Evolutionary conservation across 768 basidiomycete species (phyloP).

Genomic region (Hebeloma cylindrosporum): DNA sequence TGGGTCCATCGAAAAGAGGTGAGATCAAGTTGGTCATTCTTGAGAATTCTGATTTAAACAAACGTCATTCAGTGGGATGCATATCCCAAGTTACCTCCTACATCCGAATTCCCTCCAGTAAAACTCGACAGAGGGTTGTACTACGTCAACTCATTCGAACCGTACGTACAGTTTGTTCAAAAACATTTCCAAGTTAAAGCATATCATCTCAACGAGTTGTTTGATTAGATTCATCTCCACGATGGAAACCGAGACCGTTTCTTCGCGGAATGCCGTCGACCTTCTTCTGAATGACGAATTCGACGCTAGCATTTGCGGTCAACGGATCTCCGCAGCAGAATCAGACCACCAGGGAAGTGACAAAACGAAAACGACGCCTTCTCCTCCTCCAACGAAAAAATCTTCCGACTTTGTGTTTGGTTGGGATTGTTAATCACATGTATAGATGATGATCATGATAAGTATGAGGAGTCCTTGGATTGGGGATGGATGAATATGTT

Average conservation of each 20-base stretch:
- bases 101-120: slow-evolving; percentile 68
- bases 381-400: no score
- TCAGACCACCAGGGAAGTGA: slow-evolving; percentile 2
- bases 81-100: slow-evolving; percentile 73
- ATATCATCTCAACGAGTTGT: neutral
- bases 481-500: no score
- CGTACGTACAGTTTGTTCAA: slow-evolving; percentile 58
- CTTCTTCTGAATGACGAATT: slow-evolving; percentile 79
- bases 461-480: no score
- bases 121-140: slow-evolving; percentile 79
- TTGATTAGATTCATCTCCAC: slow-evolving; percentile 72
- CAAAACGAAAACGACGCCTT: neutral
- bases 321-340: slow-evolving; percentile 16
- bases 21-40: no score
- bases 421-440: slow-evolving; percentile 65
- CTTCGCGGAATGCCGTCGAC: no score
- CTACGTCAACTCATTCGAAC: slow-evolving; percentile 92
- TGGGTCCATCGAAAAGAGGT: no score
- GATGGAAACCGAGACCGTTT: no score
- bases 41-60: no score
- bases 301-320: slow-evolving; percentile 67
- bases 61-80: no score
- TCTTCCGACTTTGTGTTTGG: slow-evolving; percentile 70
- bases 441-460: no score
- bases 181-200: no score